Percentiles rank a stretch among this genome's conserved stretches.
Conservation (phyloP, 805 yeast genomes). For the Phaffomyces antillensis region DNA sequence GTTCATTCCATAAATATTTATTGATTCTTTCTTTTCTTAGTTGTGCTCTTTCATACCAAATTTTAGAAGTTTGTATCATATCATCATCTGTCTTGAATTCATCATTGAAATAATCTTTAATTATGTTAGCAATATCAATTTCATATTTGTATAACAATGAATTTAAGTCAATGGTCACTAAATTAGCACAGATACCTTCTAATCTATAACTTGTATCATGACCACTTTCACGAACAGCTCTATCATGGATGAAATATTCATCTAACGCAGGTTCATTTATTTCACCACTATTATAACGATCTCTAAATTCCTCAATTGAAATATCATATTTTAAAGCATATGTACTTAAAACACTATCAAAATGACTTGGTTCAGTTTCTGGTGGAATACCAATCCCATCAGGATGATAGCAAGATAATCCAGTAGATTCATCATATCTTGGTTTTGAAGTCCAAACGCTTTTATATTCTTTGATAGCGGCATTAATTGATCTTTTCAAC, state of each 20-base stretch:
- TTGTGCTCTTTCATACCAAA: slow-evolving; percentile 60
- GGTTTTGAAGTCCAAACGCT: slow-evolving; percentile 76
- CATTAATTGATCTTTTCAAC: slow-evolving; percentile 53
- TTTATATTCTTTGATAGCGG: slow-evolving; percentile 83
- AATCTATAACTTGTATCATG: slow-evolving; percentile 91
- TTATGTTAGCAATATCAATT: slow-evolving; percentile 63
- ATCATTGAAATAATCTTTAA: slow-evolving; percentile 50
- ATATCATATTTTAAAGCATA: slow-evolving; percentile 57
- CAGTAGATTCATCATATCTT: slow-evolving; percentile 64
- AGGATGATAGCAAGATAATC: slow-evolving; percentile 86
- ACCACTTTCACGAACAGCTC: slow-evolving; percentile 94
- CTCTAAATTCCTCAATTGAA: slow-evolving; percentile 55
- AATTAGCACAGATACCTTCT: slow-evolving; percentile 81
- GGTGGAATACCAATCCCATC: slow-evolving; percentile 93
- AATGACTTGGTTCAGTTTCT: slow-evolving; percentile 90
- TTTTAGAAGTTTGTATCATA: slow-evolving; percentile 35
- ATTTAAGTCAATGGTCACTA: slow-evolving; percentile 89
- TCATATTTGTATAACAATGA: slow-evolving; percentile 86
- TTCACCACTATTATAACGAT: slow-evolving; percentile 57
- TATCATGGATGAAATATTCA: slow-evolving; percentile 81
- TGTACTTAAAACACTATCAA: slow-evolving; percentile 61
- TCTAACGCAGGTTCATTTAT: slow-evolving; percentile 78
- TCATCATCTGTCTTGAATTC: slow-evolving; percentile 33
- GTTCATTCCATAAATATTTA: slow-evolving; percentile 78
- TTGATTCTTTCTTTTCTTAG: slow-evolving; percentile 48